phyloP scores from a whole-genome alignment of 2,329 filamentous ascomycete species.

The Aspergillus viridinutans region DNA sequence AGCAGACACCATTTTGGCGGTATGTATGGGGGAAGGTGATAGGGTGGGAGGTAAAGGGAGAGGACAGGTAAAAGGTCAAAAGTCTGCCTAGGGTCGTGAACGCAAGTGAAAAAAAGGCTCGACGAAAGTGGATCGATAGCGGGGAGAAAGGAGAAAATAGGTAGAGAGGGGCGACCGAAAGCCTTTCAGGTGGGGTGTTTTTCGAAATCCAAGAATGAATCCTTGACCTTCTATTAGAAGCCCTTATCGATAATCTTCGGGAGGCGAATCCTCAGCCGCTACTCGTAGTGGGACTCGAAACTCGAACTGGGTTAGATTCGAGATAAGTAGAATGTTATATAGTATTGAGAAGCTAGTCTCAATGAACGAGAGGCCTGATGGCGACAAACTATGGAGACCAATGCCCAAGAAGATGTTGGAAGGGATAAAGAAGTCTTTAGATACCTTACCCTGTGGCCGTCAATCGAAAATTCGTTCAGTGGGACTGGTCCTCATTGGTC shows the following conservation, averaged over 20 bases:
- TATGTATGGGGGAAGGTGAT: conserved; percentile 10
- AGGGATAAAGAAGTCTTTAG: conserved; percentile 4
- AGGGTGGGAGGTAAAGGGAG: conserved; percentile 9
- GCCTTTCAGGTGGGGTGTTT: conserved; percentile 17
- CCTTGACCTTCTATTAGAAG: conserved; percentile 20
- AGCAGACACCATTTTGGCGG: conserved; percentile 58
- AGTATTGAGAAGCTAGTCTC: background rate
- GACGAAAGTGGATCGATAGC: conserved; percentile 31
- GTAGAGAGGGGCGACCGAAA: conserved; percentile 24
- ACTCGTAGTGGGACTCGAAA: background rate
- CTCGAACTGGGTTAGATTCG: background rate
- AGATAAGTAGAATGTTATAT: conserved; percentile 2
- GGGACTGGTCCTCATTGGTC: conserved; percentile 23
- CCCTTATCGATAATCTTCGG: conserved; percentile 39
- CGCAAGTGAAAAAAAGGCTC: conserved; percentile 22
- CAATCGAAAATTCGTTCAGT: conserved; percentile 25
- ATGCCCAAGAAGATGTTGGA: conserved; percentile 7
- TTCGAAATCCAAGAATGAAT: background rate
- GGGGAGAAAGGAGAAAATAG: conserved; percentile 24
- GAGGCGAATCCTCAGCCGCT: background rate
- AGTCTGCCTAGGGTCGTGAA: conserved; percentile 14
- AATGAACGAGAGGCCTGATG: background rate
- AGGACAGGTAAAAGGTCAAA: conserved; percentile 22
- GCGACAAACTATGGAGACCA: background rate
- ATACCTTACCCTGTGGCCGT: background rate